These are phyloP conservation scores for Aspergillus glaucus DNA, from an alignment of 2,329 filamentous ascomycete species.

Conservation along the genomic window DNA sequence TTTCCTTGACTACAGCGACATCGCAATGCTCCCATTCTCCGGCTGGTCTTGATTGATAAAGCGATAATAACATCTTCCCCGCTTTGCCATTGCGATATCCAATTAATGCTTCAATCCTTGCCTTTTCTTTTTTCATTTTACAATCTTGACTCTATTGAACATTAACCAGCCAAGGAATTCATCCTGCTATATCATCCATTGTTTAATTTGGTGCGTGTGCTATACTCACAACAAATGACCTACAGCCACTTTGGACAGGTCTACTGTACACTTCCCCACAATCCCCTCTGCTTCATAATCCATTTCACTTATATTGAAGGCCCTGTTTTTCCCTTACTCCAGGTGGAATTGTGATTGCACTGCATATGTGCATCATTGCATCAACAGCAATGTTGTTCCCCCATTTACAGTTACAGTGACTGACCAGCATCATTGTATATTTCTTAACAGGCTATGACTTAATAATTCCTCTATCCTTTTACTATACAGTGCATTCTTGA, in stretches of 20 bases:
- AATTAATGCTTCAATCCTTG: neutral
- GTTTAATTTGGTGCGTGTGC: neutral
- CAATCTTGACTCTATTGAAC: too few relatives aligned
- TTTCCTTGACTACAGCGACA: too few relatives aligned
- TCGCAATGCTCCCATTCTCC: too few relatives aligned
- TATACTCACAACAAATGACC: neutral
- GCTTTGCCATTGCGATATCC: too few relatives aligned
- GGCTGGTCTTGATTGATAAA: too few relatives aligned
- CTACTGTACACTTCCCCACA: constrained; percentile 1
- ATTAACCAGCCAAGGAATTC: neutral
- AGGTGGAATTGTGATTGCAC: constrained; percentile 2
- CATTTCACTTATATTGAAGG: neutral
- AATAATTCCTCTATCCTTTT: too few relatives aligned
- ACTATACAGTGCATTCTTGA: too few relatives aligned
- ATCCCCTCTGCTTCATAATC: neutral
- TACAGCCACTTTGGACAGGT: neutral
- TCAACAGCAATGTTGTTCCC: constrained; percentile 1
- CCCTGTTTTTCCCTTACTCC: neutral
- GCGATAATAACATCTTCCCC: too few relatives aligned
- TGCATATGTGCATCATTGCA: constrained; percentile 15
- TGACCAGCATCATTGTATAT: neutral
- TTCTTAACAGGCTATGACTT: neutral
- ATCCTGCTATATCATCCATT: neutral
- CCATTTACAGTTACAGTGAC: neutral
- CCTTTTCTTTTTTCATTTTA: neutral